Evolutionary conservation across 208 protist genomes (phyloP).

Genomic region (Zelonia costaricensis): DNA sequence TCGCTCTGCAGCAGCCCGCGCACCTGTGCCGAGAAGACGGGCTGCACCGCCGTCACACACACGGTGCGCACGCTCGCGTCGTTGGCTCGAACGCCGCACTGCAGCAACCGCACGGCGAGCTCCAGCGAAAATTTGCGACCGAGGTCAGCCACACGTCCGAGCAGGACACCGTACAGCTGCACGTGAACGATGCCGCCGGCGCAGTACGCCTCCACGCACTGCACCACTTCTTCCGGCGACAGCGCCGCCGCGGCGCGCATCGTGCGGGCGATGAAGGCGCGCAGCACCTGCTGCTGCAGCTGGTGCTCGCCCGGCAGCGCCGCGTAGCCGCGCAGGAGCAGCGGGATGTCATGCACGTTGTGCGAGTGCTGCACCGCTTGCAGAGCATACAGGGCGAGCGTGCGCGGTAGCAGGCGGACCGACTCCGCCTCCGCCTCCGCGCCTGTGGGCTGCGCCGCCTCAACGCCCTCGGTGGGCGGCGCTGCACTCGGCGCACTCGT

Average conservation of each 20-base stretch:
- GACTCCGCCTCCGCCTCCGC: conserved; percentile 9
- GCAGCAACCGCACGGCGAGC: conserved; percentile 67
- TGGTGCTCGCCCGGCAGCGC: conserved; percentile 26
- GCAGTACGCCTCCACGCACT: conserved; percentile 77
- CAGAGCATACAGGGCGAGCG: conserved; percentile 40
- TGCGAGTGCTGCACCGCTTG: conserved; percentile 43
- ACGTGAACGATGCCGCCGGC: conserved; percentile 52
- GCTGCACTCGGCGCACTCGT: too few relatives aligned
- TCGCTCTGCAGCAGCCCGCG: conserved; percentile 74
- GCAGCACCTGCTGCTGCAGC: conserved; percentile 45
- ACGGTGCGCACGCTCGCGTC: conserved; percentile 48
- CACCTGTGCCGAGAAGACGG: conserved; percentile 69
- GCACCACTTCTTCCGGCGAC: conserved; percentile 54
- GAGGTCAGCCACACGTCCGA: conserved; percentile 62
- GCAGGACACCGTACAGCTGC: conserved; percentile 76
- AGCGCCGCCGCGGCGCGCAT: conserved; percentile 46
- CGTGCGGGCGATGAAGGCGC: conserved; percentile 62
- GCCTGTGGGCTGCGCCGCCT: neutral
- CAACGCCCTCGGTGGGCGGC: neutral
- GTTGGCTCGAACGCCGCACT: conserved; percentile 41
- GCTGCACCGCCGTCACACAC: conserved; percentile 70
- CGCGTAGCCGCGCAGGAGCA: conserved; percentile 57
- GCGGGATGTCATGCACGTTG: conserved; percentile 39
- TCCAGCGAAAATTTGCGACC: conserved; percentile 60
- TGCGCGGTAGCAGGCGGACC: conserved; percentile 29